Base-by-base conservation (phyloP, 75 land plant genomes). In the Pinus tabuliformis region DNA sequence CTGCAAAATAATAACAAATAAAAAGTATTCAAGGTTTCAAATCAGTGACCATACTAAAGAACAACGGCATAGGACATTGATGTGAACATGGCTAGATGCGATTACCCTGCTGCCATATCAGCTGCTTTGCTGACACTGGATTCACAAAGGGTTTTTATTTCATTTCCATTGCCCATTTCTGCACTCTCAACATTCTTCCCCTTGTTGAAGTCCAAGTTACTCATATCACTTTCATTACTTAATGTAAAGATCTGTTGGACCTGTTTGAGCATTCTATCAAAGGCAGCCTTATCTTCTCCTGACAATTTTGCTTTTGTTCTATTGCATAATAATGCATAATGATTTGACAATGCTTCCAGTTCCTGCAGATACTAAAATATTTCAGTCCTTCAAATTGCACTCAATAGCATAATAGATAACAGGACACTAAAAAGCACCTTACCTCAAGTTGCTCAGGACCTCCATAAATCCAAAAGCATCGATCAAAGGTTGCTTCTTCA, bases 381-480 rank as follows among this genome's bases (percentile, higher is more conserved):
- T 22, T 26, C 17, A 26, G 17, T 6, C 73, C 24, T 12, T 72
- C 26, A 15, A 6, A 72, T 28, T 17, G 20, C 45, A 72, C 58
- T 56, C 20, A 3, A 56, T 5, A 49, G 74, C 36, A 54, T 56
- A 20, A 42, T 16, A 26, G 71, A 20, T 20, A 68, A 68, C 11
- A 45, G 62, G 62, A 18, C 20, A 59, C 21, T 18, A 59, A 59
- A 56, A 21, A 72, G 20, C 17, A 65, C 73, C 78, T 61, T 33
- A 90, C 99, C 99, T 97, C 98, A 73, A 97, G 83, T 59, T 91
- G 98, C 73, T 97, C 96, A 72, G 98, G 98, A 68, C 99, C 99
- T 45, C 99, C 99, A 86, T 97, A 95, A 24, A 97, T 95, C 78
- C 95, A 97, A 78, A 97, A 97, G 85, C 99, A 97, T 71, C 93